Conservation (phyloP, 176 grass and related monocot species). For the Phyllostachys edulis region DNA sequence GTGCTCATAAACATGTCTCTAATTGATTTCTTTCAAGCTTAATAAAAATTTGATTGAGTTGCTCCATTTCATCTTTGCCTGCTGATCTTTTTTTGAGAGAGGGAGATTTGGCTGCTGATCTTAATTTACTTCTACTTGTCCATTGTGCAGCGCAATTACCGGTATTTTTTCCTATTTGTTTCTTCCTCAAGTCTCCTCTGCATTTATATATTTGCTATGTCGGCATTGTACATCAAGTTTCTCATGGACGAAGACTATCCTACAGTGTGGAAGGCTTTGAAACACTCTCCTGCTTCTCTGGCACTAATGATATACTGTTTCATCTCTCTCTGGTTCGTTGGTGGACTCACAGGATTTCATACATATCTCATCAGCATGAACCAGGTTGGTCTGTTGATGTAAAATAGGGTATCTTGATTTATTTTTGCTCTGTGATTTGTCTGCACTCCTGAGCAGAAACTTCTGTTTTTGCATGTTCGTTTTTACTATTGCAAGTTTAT, state of each 20-base stretch:
- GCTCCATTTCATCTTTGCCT: not conserved
- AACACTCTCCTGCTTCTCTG: constrained; percentile 63
- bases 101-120: not conserved
- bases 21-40: not conserved
- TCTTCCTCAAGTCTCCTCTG: constrained; percentile 70
- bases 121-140: constrained; percentile 35
- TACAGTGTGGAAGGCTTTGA: constrained; percentile 90
- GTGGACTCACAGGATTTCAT: constrained; percentile 82
- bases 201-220: constrained; percentile 69
- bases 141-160: constrained; percentile 74
- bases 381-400: constrained; percentile 49
- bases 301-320: constrained; percentile 74
- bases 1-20: not conserved
- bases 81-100: not conserved
- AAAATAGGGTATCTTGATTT: not conserved
- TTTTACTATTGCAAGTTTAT: not conserved
- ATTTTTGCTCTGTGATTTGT: constrained; percentile 19
- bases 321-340: constrained; percentile 74
- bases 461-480: constrained; percentile 5
- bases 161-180: constrained; percentile 82
- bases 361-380: constrained; percentile 75
- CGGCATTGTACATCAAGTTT: constrained; percentile 77
- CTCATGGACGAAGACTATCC: constrained; percentile 75
- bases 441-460: not conserved
- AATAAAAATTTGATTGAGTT: not conserved